Conservation (phyloP, 2,329 filamentous ascomycete species). For the Sporothrix humicola region DNA sequence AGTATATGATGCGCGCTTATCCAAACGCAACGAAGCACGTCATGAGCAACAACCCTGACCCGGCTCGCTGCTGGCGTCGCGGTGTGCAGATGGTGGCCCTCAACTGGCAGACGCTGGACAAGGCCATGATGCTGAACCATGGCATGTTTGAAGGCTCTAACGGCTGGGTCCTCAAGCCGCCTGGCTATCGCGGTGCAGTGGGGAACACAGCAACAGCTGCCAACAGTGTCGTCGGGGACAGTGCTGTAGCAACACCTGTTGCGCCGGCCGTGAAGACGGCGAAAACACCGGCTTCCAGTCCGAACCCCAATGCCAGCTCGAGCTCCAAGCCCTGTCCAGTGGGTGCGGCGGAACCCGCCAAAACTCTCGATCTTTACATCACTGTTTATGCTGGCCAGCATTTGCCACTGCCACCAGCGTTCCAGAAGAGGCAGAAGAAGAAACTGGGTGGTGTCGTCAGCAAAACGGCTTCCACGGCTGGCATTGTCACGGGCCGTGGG, state of each 20-base stretch:
- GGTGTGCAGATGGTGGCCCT: slow-evolving; percentile 97
- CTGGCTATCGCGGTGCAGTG: slow-evolving; percentile 65
- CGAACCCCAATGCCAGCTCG: not conserved
- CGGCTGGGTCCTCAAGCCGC: slow-evolving; percentile 86
- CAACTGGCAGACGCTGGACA: slow-evolving; percentile 96
- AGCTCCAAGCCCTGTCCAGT: slow-evolving; percentile 47
- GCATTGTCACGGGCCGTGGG: slow-evolving; percentile 42
- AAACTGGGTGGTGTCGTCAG: not conserved
- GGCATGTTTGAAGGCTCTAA: slow-evolving; percentile 91
- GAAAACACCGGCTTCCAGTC: slow-evolving; percentile 5
- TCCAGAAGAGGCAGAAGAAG: slow-evolving; percentile 35
- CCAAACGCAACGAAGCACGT: slow-evolving; percentile 74
- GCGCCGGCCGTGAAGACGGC: not conserved
- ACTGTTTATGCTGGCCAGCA: slow-evolving; percentile 78
- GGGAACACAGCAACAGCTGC: slow-evolving; percentile 42
- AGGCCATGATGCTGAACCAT: slow-evolving; percentile 94
- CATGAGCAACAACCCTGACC: slow-evolving; percentile 92
- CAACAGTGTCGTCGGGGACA: slow-evolving; percentile 45
- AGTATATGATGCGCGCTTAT: slow-evolving; percentile 89
- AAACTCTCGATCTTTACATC: slow-evolving; percentile 69
- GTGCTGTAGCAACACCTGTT: slow-evolving; percentile 33
- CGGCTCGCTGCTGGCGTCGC: slow-evolving; percentile 86
- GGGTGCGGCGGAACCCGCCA: slow-evolving; percentile 54
- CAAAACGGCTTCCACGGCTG: slow-evolving; percentile 41
- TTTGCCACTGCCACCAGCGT: slow-evolving; percentile 63